Percentiles rank a stretch among this genome's conserved stretches.
Evolutionary conservation across 169 alveolate genomes (phyloP).

Genomic region (Plasmodium malariae): DNA sequence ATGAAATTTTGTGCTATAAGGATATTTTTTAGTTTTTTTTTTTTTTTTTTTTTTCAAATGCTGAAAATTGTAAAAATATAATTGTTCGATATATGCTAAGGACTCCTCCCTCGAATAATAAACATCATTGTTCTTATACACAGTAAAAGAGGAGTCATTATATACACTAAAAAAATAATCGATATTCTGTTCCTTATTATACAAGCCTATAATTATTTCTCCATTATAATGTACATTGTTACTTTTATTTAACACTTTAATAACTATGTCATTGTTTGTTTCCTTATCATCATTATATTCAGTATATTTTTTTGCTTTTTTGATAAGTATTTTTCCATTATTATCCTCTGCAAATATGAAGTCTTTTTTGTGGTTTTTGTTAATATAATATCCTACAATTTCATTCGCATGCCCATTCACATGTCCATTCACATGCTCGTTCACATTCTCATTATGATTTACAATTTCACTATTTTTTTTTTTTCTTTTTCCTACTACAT

Average conservation of each 20-base stretch:
- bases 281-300: neutral
- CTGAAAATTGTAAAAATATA: conserved; percentile 56
- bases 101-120: conserved; percentile 62
- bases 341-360: conserved; percentile 41
- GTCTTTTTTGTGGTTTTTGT: conserved; percentile 32
- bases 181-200: conserved; percentile 28
- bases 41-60: conserved; percentile 60
- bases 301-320: neutral
- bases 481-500: neutral
- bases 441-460: neutral
- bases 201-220: conserved; percentile 41
- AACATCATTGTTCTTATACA: conserved; percentile 39
- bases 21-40: neutral
- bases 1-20: conserved; percentile 19
- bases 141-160: conserved; percentile 55
- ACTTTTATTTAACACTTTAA: conserved; percentile 38
- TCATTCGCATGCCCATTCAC: conserved; percentile 4
- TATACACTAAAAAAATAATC: conserved; percentile 68
- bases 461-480: neutral
- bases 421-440: neutral
- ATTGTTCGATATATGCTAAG: conserved; percentile 57
- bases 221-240: conserved; percentile 46
- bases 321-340: conserved; percentile 21
- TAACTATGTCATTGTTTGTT: neutral
- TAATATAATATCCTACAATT: conserved; percentile 42